Conservation (phyloP, 2,329 filamentous ascomycete genomes). For the Cordyceps javanica region DNA sequence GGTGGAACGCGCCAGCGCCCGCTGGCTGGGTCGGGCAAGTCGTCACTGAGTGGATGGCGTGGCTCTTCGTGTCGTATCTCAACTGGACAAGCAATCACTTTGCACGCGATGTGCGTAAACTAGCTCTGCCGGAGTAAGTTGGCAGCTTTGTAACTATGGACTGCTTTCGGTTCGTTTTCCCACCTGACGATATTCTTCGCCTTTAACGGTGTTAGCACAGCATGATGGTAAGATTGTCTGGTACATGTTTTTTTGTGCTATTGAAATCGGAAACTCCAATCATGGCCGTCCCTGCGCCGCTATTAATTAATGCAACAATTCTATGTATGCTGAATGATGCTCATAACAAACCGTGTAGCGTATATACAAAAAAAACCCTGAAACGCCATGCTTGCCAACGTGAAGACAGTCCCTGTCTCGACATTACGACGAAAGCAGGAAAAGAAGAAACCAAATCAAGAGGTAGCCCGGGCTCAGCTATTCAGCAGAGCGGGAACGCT, state of each 20-base stretch:
- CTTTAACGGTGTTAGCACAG: background rate
- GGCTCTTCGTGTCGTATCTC: slow-evolving; percentile 18
- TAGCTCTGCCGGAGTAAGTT: slow-evolving; percentile 14
- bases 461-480: background rate
- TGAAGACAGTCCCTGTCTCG: background rate
- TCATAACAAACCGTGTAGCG: background rate
- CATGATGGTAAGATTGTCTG: background rate
- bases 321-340: background rate
- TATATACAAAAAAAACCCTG: background rate
- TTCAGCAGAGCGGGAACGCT: slow-evolving; percentile 6
- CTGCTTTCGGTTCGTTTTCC: background rate
- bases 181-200: too few relatives aligned
- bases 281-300: background rate
- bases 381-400: slow-evolving; percentile 4
- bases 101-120: slow-evolving; percentile 18
- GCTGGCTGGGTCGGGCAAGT: slow-evolving; percentile 18
- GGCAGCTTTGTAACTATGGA: too few relatives aligned
- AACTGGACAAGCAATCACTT: slow-evolving; percentile 18
- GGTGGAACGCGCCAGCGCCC: slow-evolving; percentile 18
- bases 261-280: background rate
- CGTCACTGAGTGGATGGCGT: slow-evolving; percentile 21
- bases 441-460: background rate
- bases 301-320: slow-evolving; percentile 4
- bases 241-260: background rate
- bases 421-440: background rate